Percentiles rank a stretch among this genome's conserved stretches.
Evolutionary conservation across 805 yeast species (phyloP).

Genomic region (Kregervanrija fluxuum): DNA sequence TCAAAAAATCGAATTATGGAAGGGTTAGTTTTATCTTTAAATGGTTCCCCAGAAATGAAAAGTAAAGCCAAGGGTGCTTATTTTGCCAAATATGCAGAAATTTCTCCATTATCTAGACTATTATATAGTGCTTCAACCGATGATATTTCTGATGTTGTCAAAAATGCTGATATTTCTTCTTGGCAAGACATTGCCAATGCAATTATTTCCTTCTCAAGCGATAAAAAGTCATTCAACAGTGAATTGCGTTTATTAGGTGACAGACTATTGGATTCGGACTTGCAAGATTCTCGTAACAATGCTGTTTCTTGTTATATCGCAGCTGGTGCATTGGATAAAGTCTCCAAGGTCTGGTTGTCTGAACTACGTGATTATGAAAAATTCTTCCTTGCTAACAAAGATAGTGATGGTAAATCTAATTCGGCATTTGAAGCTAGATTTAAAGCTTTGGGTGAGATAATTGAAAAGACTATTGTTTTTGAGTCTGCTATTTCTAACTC

Average conservation of each 20-base stretch:
- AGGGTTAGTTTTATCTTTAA: slow-evolving; percentile 74
- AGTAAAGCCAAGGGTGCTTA: slow-evolving; percentile 66
- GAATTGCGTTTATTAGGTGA: slow-evolving; percentile 70
- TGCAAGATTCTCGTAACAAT: slow-evolving; percentile 46
- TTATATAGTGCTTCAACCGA: slow-evolving; percentile 56
- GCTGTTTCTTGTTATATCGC: slow-evolving; percentile 76
- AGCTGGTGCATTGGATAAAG: slow-evolving; percentile 73
- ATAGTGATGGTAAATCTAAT: slow-evolving; percentile 28
- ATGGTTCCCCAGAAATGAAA: slow-evolving; percentile 55
- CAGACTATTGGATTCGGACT: slow-evolving; percentile 46
- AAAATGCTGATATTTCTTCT: slow-evolving; percentile 64
- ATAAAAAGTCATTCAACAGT: slow-evolving; percentile 40
- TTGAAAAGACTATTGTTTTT: slow-evolving; percentile 77
- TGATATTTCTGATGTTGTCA: slow-evolving; percentile 59
- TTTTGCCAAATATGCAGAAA: slow-evolving; percentile 47
- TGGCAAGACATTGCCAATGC: slow-evolving; percentile 83
- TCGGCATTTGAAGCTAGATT: slow-evolving; percentile 81
- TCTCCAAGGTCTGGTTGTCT: slow-evolving; percentile 74
- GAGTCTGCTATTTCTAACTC: slow-evolving; percentile 41
- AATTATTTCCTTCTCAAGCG: slow-evolving; percentile 44
- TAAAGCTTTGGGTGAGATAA: slow-evolving; percentile 71
- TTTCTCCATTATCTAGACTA: slow-evolving; percentile 61
- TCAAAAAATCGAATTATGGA: slow-evolving; percentile 59
- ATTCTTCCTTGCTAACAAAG: slow-evolving; percentile 36
- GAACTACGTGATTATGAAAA: slow-evolving; percentile 47